Conservation (phyloP, 176 grass and related monocot genomes). For the Puccinellia tenuiflora region DNA sequence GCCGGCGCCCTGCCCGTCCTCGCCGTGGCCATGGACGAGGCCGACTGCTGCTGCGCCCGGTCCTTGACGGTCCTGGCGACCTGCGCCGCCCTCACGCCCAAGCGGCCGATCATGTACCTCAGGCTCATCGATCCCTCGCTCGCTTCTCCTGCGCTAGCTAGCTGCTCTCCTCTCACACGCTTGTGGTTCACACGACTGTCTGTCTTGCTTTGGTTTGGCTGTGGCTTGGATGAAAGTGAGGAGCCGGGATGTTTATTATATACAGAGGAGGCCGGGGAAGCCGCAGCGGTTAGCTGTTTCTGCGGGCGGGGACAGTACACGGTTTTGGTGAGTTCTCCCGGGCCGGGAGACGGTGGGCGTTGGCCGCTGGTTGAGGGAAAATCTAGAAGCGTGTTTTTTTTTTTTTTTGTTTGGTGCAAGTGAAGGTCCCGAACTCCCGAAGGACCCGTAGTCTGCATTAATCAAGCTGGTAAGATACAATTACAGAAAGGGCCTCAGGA, state of each 20-base stretch:
- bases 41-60: slow-evolving; percentile 27
- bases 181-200: neutral
- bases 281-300: neutral
- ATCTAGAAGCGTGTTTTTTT: no score
- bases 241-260: neutral
- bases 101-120: slow-evolving; percentile 52
- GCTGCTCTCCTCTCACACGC: neutral
- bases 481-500: no score
- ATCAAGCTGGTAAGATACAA: no score
- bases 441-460: no score
- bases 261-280: neutral
- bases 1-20: slow-evolving; percentile 13
- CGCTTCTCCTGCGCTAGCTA: neutral
- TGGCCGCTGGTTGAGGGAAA: no score
- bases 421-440: no score
- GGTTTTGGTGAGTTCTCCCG: no score
- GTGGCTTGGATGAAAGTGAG: neutral
- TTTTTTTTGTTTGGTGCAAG: no score
- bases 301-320: no score
- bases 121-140: slow-evolving; percentile 63
- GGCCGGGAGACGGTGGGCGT: no score
- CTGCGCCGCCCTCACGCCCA: slow-evolving; percentile 45
- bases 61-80: slow-evolving; percentile 54
- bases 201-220: neutral
- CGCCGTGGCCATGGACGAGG: slow-evolving; percentile 4